phyloP scores from a whole-genome alignment of 139 green algal species.

The Micractinium conductrix region DNA sequence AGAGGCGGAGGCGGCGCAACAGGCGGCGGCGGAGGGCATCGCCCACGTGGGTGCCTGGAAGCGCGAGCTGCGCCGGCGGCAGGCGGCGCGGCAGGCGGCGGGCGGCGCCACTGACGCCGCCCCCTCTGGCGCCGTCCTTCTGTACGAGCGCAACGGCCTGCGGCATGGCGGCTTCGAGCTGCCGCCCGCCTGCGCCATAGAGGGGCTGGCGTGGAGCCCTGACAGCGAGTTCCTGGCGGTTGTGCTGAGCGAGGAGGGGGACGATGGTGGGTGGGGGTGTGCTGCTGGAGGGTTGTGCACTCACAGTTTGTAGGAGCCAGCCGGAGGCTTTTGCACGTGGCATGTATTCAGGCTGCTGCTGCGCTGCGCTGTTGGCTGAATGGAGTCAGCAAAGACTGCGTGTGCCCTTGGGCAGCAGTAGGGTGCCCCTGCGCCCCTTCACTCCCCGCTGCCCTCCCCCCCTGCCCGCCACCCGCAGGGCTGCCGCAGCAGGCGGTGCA shows the following conservation, averaged over 20 bases:
- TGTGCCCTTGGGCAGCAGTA: no score
- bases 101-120: background rate
- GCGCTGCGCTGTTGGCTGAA: no score
- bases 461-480: constrained; percentile 7
- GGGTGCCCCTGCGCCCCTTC: background rate
- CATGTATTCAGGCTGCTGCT: no score
- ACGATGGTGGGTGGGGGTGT: background rate
- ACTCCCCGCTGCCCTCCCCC: no score
- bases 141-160: constrained; percentile 95
- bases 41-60: constrained; percentile 44
- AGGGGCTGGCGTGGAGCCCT: constrained; percentile 73
- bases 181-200: constrained; percentile 8
- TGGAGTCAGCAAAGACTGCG: no score
- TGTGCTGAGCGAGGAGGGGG: constrained; percentile 38
- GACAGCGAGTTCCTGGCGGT: constrained; percentile 89
- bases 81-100: constrained; percentile 13
- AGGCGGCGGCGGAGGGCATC: constrained; percentile 25
- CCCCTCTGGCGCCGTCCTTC: constrained; percentile 52
- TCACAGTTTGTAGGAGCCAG: background rate
- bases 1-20: background rate
- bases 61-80: constrained; percentile 20
- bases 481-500: constrained; percentile 59
- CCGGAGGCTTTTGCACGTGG: background rate
- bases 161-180: constrained; percentile 85
- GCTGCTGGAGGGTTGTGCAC: background rate